A percentile compares a stretch with the other conserved stretches of the same genome.
phyloP scores from a whole-genome alignment of 1,284 basidiomycete genomes.

The Lentinus polychrous region DNA sequence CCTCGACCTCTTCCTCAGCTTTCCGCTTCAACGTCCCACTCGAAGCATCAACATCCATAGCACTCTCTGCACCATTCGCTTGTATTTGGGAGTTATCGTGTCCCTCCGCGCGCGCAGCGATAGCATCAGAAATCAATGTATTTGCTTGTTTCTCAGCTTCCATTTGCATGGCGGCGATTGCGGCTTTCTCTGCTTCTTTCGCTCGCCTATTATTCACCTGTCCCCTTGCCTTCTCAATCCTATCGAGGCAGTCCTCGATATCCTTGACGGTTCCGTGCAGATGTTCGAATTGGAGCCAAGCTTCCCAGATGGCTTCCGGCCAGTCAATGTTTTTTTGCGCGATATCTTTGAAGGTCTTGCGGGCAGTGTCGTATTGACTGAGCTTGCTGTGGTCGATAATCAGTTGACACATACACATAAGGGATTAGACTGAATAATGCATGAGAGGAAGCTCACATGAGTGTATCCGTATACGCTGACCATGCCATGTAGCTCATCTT shows the following conservation, averaged over 20 bases:
- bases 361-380: slow-evolving; percentile 51
- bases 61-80: slow-evolving; percentile 4
- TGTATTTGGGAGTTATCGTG: background rate
- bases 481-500: slow-evolving; percentile 68
- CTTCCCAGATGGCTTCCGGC: slow-evolving; percentile 88
- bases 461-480: slow-evolving; percentile 58
- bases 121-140: slow-evolving; percentile 19
- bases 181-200: slow-evolving; percentile 58
- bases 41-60: slow-evolving; percentile 51
- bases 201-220: slow-evolving; percentile 59
- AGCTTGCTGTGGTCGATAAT: slow-evolving; percentile 37
- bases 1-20: slow-evolving; percentile 44
- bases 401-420: background rate
- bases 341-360: slow-evolving; percentile 58
- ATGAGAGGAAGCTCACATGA: slow-evolving; percentile 44
- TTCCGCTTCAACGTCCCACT: slow-evolving; percentile 51
- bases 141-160: slow-evolving; percentile 39
- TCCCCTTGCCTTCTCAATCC: slow-evolving; percentile 59
- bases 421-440: background rate
- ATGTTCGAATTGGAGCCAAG: slow-evolving; percentile 84
- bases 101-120: slow-evolving; percentile 14
- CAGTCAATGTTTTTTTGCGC: slow-evolving; percentile 77
- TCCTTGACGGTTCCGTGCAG: slow-evolving; percentile 69
- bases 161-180: slow-evolving; percentile 45
- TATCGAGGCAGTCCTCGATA: slow-evolving; percentile 61